phyloP scores from a whole-genome alignment of 306 rosid species.

The Vigna nakashimae region DNA sequence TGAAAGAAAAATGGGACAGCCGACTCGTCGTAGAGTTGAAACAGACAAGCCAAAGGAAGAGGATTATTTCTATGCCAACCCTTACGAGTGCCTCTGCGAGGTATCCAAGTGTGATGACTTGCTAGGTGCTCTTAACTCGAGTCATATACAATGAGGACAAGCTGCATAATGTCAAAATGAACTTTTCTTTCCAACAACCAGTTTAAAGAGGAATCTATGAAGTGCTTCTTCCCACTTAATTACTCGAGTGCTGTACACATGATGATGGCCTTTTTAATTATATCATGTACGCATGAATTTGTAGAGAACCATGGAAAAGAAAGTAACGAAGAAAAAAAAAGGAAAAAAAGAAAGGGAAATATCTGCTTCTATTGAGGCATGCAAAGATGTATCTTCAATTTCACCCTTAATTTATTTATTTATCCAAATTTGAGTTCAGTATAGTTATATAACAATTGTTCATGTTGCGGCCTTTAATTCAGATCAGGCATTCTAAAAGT shows the following conservation, averaged over 20 bases:
- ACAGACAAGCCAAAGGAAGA: conserved; percentile 92
- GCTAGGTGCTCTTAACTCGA: conserved; percentile 56
- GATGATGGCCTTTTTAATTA: conserved; percentile 25
- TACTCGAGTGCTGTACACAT: neutral
- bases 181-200: conserved; percentile 31
- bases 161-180: conserved; percentile 38
- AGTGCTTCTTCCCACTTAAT: conserved; percentile 34
- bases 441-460: conserved; percentile 29
- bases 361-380: conserved; percentile 47
- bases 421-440: conserved; percentile 32
- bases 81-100: conserved; percentile 88
- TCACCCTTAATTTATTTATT: conserved; percentile 37
- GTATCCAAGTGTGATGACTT: conserved; percentile 63
- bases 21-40: conserved; percentile 62
- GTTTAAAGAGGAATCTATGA: conserved; percentile 24
- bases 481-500: neutral
- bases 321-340: neutral
- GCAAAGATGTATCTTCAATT: conserved; percentile 51
- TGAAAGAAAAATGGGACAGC: conserved; percentile 83
- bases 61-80: conserved; percentile 95
- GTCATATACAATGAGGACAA: conserved; percentile 43
- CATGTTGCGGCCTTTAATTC: neutral
- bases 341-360: neutral
- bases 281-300: conserved; percentile 59
- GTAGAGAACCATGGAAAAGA: conserved; percentile 54